Conservation (phyloP, 2,329 filamentous ascomycete genomes). For the Plenodomus tracheiphilus region DNA sequence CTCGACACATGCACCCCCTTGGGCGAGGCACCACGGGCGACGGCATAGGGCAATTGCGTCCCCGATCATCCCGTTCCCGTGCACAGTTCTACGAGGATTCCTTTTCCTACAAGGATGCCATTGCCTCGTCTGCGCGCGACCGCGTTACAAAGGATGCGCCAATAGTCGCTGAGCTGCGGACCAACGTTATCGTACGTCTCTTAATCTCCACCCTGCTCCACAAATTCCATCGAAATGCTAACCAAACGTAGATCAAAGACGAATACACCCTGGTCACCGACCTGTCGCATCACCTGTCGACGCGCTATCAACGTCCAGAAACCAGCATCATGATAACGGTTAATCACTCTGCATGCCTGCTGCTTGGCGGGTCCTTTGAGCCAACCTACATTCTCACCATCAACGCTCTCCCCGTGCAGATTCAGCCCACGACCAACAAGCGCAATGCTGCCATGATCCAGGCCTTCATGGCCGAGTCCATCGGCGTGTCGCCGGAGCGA, state of each 20-base stretch:
- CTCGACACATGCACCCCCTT: conserved; percentile 14
- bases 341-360: conserved; percentile 73
- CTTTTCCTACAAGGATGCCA: conserved; percentile 43
- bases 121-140: conserved; percentile 44
- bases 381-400: conserved; percentile 80
- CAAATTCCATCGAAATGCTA: conserved; percentile 17
- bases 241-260: conserved; percentile 65
- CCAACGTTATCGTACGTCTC: conserved; percentile 55
- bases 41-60: conserved; percentile 18
- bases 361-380: conserved; percentile 75
- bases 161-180: conserved; percentile 53
- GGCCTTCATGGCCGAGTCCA: conserved; percentile 69
- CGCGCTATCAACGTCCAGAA: conserved; percentile 74
- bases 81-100: conserved; percentile 45
- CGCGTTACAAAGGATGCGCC: conserved; percentile 51
- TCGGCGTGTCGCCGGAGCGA: conserved; percentile 67
- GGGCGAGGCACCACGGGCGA: conserved; percentile 25
- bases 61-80: conserved; percentile 26
- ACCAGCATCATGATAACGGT: conserved; percentile 75
- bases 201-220: conserved; percentile 11
- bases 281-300: conserved; percentile 72
- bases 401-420: conserved; percentile 67
- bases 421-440: conserved; percentile 76
- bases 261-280: conserved; percentile 75
- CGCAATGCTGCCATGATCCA: conserved; percentile 79